Conservation (phyloP, 2,329 filamentous ascomycete genomes). For the Fusarium nygamai region DNA sequence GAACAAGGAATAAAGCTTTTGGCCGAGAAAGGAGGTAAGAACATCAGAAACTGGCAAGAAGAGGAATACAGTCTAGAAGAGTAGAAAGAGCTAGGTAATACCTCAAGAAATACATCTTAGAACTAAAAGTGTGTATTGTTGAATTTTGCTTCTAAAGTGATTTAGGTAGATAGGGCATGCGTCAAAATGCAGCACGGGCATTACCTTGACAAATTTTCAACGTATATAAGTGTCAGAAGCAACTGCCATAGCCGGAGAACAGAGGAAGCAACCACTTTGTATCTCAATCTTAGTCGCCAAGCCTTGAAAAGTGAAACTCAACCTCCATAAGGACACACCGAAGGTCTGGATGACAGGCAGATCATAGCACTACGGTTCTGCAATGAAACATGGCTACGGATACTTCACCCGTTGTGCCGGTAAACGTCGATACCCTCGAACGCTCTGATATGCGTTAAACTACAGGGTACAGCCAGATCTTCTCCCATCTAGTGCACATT, state of each 20-base stretch:
- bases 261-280: too few species aligned
- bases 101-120: too few species aligned
- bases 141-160: too few species aligned
- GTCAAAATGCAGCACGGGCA: too few species aligned
- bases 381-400: neutral
- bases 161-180: too few species aligned
- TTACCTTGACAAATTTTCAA: too few species aligned
- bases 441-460: neutral
- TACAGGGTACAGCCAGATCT: neutral
- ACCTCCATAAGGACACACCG: rapidly evolving
- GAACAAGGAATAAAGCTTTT: too few species aligned
- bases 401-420: neutral
- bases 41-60: neutral
- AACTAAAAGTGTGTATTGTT: too few species aligned
- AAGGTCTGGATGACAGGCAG: neutral
- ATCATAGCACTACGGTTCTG: neutral
- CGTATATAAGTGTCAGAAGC: too few species aligned
- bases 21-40: neutral
- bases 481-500: neutral
- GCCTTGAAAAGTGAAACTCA: neutral
- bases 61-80: neutral
- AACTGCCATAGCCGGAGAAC: too few species aligned
- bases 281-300: neutral
- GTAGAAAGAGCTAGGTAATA: too few species aligned
- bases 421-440: rapidly evolving